phyloP scores from a whole-genome alignment of 441 rosid species.

The Gossypium davidsonii region DNA sequence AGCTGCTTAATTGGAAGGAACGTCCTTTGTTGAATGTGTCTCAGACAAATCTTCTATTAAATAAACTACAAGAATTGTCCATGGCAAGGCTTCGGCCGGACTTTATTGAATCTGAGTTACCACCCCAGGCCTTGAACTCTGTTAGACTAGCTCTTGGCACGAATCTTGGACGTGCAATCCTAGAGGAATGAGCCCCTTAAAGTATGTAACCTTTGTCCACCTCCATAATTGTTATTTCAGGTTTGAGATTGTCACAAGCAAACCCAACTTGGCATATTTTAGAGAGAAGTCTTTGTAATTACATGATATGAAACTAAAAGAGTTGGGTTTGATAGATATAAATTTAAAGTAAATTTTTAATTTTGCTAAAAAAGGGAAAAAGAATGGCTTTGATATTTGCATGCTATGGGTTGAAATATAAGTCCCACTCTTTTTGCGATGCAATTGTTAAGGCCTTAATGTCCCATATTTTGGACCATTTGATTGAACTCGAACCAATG shows the following conservation, averaged over 20 bases:
- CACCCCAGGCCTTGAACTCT: conserved; percentile 51
- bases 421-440: too few relatives aligned
- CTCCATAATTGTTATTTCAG: background rate
- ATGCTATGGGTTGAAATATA: too few relatives aligned
- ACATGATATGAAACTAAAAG: too few relatives aligned
- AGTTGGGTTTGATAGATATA: too few relatives aligned
- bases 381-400: too few relatives aligned
- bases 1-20: conserved; percentile 69
- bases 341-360: too few relatives aligned
- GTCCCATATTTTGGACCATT: too few relatives aligned
- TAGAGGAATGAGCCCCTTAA: conserved; percentile 37
- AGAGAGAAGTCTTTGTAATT: too few relatives aligned
- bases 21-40: conserved; percentile 57
- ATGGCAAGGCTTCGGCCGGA: conserved; percentile 65
- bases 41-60: conserved; percentile 66
- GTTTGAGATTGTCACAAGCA: background rate
- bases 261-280: background rate
- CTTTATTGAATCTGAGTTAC: conserved; percentile 53
- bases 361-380: too few relatives aligned
- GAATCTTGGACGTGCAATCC: conserved; percentile 81
- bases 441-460: too few relatives aligned
- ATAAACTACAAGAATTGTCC: conserved; percentile 77
- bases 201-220: background rate
- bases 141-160: conserved; percentile 75
- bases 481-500: too few relatives aligned